These are phyloP conservation scores for Apophysomyces variabilis DNA, from an alignment of 371 early-diverging fungal species.

Conservation along the genomic window DNA sequence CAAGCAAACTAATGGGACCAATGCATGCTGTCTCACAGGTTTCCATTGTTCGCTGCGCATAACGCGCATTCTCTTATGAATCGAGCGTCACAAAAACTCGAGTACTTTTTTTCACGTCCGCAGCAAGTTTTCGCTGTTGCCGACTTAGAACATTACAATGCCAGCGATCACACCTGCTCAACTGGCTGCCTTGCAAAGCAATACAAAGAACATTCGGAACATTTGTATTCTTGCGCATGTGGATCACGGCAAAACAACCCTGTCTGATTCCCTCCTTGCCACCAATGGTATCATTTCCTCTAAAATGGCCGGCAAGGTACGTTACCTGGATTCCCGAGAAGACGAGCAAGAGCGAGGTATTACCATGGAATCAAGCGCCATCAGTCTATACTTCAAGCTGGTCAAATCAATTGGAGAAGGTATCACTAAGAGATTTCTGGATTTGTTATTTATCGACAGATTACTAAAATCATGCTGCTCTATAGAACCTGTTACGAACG, in stretches of 20 bases:
- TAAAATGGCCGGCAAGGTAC: conserved; percentile 97
- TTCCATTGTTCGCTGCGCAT: too few species aligned
- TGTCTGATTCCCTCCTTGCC: conserved; percentile 97
- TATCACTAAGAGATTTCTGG: not conserved
- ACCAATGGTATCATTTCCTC: conserved; percentile 97
- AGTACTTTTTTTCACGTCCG: too few species aligned
- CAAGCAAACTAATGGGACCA: too few species aligned
- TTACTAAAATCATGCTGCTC: not conserved
- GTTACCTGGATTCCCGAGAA: conserved; percentile 97
- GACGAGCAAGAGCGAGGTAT: conserved; percentile 99
- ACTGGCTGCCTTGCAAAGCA: conserved; percentile 65
- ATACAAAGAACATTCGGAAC: conserved; percentile 81
- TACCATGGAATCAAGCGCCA: conserved; percentile 98
- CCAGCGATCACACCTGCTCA: conserved; percentile 67
- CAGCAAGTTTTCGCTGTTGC: not conserved
- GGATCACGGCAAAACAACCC: conserved; percentile 99
- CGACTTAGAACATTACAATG: conserved; percentile 39
- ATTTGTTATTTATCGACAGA: too few species aligned
- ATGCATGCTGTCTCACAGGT: too few species aligned
- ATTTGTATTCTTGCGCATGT: conserved; percentile 98
- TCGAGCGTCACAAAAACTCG: too few species aligned
- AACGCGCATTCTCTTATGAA: too few species aligned
- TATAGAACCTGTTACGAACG: conserved; percentile 44
- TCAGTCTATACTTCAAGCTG: conserved; percentile 89
- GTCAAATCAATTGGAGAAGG: conserved; percentile 39